Conservation (phyloP, 176 grass and related monocot genomes). For the Leersia perrieri region DNA sequence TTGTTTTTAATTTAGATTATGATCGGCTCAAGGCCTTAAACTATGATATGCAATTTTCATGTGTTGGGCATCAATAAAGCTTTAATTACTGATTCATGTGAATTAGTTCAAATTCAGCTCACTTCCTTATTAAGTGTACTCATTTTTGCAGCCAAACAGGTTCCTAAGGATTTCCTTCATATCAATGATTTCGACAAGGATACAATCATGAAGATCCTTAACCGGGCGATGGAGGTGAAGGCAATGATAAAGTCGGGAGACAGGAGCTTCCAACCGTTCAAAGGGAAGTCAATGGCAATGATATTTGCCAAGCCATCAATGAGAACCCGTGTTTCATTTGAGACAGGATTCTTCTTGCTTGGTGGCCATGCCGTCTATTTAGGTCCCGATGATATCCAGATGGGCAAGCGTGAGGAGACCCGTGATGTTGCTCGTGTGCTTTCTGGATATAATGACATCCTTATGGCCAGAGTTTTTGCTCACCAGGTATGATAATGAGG, state of each 20-base stretch:
- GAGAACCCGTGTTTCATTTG: constrained; percentile 96
- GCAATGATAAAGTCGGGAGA: constrained; percentile 83
- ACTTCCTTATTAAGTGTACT: constrained; percentile 1
- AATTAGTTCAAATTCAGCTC: no score
- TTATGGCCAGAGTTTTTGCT: constrained; percentile 91
- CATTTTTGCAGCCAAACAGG: constrained; percentile 51
- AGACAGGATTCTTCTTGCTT: constrained; percentile 92
- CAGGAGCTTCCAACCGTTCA: constrained; percentile 82
- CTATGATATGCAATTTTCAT: neutral
- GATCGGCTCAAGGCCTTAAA: neutral
- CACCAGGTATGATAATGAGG: constrained; percentile 64
- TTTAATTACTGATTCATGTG: neutral
- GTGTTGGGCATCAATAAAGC: neutral
- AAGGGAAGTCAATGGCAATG: constrained; percentile 98
- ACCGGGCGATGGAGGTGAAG: constrained; percentile 78
- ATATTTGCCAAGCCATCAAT: constrained; percentile 97
- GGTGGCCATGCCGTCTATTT: constrained; percentile 93
- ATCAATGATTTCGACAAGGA: constrained; percentile 94
- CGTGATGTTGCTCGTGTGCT: constrained; percentile 94
- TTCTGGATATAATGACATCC: constrained; percentile 89
- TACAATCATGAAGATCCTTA: constrained; percentile 82
- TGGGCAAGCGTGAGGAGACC: constrained; percentile 98
- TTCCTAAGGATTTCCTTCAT: constrained; percentile 82
- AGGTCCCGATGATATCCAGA: constrained; percentile 95
- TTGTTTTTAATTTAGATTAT: neutral